phyloP scores from a whole-genome alignment of 192 early-diverging fungal genomes.

The Linnemannia schmuckeri region DNA sequence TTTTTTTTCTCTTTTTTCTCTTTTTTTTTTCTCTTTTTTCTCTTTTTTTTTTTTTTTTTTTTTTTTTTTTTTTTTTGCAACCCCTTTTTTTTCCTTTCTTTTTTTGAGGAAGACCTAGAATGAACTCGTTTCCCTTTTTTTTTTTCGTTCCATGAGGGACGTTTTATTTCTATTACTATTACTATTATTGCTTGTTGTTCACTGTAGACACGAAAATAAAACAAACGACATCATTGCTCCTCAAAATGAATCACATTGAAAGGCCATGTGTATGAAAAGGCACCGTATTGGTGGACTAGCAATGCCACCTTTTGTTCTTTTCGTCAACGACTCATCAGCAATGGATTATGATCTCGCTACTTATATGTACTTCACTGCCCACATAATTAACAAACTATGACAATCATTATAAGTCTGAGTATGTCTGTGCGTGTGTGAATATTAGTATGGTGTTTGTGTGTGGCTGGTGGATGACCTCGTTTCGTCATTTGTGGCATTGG shows the following conservation, averaged over 20 bases:
- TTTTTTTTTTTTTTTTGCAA: background rate
- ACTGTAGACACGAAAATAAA: conserved; percentile 1
- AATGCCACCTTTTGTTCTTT: too few relatives aligned
- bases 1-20: background rate
- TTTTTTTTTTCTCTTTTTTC: background rate
- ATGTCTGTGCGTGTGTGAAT: too few relatives aligned
- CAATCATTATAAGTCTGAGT: too few relatives aligned
- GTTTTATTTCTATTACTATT: conserved; percentile 2
- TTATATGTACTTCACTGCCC: too few relatives aligned
- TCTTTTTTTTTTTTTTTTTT: background rate
- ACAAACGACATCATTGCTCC: background rate
- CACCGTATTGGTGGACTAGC: too few relatives aligned
- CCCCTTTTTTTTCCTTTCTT: background rate
- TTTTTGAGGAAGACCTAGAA: background rate
- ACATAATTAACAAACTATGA: too few relatives aligned
- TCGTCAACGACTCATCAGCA: too few relatives aligned
- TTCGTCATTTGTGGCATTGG: too few relatives aligned
- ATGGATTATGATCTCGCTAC: too few relatives aligned
- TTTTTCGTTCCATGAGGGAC: background rate
- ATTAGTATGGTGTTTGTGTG: too few relatives aligned
- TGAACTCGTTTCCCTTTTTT: conserved; percentile 19
- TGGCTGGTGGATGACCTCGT: too few relatives aligned
- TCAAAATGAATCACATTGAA: background rate
- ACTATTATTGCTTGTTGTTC: background rate
- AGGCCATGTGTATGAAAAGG: too few relatives aligned